Evolutionary conservation across 2,329 filamentous ascomycete species (phyloP).

Genomic region (Curvularia sp.): DNA sequence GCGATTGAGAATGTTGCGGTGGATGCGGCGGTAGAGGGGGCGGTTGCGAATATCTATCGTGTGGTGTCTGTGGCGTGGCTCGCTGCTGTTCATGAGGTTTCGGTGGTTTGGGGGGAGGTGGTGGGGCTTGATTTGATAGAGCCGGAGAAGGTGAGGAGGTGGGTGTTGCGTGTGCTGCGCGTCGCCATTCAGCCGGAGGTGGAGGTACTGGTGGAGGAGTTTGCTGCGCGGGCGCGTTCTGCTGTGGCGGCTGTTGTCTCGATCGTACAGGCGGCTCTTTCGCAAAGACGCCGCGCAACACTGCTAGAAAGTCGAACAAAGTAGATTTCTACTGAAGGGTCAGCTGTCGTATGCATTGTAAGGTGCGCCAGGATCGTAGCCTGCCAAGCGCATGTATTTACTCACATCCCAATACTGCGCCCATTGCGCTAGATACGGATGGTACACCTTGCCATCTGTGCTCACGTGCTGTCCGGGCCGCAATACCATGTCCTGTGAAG

Average conservation of each 20-base stretch:
- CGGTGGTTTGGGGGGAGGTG: constrained; percentile 59
- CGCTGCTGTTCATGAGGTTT: constrained; percentile 44
- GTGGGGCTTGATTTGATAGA: constrained; percentile 35
- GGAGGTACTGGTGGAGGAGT: constrained; percentile 65
- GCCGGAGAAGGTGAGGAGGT: constrained; percentile 48
- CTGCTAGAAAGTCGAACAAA: constrained; percentile 79
- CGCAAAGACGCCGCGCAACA: constrained; percentile 85
- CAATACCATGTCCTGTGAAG: constrained; percentile 86
- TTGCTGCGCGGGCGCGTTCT: constrained; percentile 41
- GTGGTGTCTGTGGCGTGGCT: constrained; percentile 34
- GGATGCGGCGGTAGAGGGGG: constrained; percentile 46
- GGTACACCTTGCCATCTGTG: constrained; percentile 90
- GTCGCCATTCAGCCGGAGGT: constrained; percentile 66
- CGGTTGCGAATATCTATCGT: constrained; percentile 42
- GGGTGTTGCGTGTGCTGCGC: constrained; percentile 42
- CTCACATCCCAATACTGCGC: constrained; percentile 86
- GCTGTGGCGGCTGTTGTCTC: constrained; percentile 59
- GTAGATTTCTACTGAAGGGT: constrained; percentile 72
- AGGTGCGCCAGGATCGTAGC: background rate
- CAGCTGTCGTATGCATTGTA: constrained; percentile 11
- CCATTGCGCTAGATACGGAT: constrained; percentile 94
- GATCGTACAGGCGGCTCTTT: constrained; percentile 93
- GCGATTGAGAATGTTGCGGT: constrained; percentile 35
- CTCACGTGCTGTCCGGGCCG: constrained; percentile 94
- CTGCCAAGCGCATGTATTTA: constrained; percentile 33